These are phyloP conservation scores for Podospora comata DNA, from an alignment of 495 filamentous ascomycete species.

Conservation along the genomic window DNA sequence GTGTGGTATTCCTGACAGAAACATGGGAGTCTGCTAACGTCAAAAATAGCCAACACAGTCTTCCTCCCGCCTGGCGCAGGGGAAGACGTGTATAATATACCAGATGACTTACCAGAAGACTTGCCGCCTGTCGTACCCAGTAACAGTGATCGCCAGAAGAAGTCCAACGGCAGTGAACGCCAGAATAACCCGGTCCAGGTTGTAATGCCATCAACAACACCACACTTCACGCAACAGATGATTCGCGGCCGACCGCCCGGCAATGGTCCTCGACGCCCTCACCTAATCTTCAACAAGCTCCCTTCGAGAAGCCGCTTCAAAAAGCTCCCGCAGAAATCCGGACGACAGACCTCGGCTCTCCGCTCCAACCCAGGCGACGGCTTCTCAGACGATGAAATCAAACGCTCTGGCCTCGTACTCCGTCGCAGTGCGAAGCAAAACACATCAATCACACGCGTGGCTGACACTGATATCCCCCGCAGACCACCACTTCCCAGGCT, in stretches of 20 bases:
- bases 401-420: constrained; percentile 18
- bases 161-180: background rate
- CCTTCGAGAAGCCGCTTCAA: constrained; percentile 22
- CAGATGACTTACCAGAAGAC: background rate
- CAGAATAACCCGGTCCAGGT: background rate
- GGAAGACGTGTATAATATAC: background rate
- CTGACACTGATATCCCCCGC: background rate
- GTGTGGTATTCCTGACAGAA: background rate
- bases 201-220: background rate
- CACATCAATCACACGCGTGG: background rate
- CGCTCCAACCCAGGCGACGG: constrained; percentile 22
- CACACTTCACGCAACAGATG: background rate
- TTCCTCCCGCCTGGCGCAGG: background rate
- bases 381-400: constrained; percentile 27
- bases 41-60: background rate
- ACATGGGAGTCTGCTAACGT: background rate
- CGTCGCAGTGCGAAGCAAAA: constrained; percentile 13
- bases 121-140: too few relatives aligned
- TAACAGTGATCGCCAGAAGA: background rate
- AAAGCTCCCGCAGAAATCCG: background rate
- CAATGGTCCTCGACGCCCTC: constrained; percentile 21
- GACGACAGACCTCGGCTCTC: background rate
- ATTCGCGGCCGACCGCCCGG: constrained; percentile 11
- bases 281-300: constrained; percentile 24
- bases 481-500: background rate